Percentiles rank a stretch among this genome's conserved stretches.
These are phyloP conservation scores for Acorus calamus DNA, from an alignment of 106 monocot species.

Conservation along the genomic window DNA sequence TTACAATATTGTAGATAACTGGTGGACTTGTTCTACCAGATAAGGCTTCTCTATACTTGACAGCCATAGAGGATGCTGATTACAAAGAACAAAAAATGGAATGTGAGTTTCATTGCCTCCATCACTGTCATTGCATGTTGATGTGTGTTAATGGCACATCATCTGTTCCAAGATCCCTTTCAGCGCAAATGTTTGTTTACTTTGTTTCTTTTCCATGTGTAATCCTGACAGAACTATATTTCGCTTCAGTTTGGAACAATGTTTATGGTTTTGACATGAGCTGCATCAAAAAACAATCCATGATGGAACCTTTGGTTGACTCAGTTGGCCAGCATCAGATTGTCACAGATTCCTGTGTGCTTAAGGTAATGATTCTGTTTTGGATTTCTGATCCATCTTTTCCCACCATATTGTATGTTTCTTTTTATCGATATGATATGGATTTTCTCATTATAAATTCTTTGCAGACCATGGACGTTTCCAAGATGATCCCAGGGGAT, in stretches of 20 bases:
- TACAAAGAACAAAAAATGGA: conserved; percentile 96
- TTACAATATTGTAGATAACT: conserved; percentile 34
- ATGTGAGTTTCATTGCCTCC: conserved; percentile 27
- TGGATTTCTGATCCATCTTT: background rate
- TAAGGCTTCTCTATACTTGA: conserved; percentile 76
- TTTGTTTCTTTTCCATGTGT: conserved; percentile 1
- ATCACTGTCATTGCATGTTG: background rate
- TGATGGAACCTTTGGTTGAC: conserved; percentile 91
- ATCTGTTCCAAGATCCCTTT: background rate
- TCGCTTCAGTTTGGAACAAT: conserved; percentile 67
- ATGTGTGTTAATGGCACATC: background rate
- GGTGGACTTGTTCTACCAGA: conserved; percentile 78
- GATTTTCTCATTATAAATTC: background rate
- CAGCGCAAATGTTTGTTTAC: background rate
- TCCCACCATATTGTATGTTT: background rate
- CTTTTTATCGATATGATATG: background rate
- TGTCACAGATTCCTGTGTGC: conserved; percentile 66
- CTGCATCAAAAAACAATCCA: conserved; percentile 85
- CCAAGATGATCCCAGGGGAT: conserved; percentile 53
- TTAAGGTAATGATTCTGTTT: conserved; percentile 42
- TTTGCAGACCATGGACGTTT: conserved; percentile 68
- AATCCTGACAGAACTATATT: background rate
- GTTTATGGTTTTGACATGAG: conserved; percentile 98
- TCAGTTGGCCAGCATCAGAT: conserved; percentile 84
- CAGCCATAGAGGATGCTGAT: conserved; percentile 93